These are phyloP conservation scores for Craspedostauros australis DNA, from an alignment of 108 stramenopile genomes.

Conservation along the genomic window DNA sequence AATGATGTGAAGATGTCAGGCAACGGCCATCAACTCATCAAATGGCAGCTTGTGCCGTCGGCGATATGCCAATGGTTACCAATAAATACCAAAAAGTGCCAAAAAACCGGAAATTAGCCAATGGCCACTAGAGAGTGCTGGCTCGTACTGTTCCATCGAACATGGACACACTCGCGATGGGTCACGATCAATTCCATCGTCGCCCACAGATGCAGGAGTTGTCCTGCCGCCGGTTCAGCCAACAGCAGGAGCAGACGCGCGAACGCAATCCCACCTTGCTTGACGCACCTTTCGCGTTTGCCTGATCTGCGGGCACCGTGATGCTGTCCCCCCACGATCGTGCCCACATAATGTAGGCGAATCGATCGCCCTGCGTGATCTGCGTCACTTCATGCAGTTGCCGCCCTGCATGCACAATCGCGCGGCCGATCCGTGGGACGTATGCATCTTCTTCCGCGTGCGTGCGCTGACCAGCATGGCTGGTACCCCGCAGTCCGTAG, in stretches of 20 bases:
- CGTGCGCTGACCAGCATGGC: slow-evolving; percentile 28
- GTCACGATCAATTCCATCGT: slow-evolving; percentile 53
- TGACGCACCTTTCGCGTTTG: neutral
- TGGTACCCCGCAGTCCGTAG: slow-evolving; percentile 62
- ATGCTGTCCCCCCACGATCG: slow-evolving; percentile 50
- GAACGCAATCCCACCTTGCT: slow-evolving; percentile 18
- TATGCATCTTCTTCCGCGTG: slow-evolving; percentile 33
- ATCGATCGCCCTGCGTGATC: slow-evolving; percentile 64
- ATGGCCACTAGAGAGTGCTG: no score
- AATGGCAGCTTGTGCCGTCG: no score
- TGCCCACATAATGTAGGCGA: slow-evolving; percentile 72
- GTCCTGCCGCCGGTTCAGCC: slow-evolving; percentile 57
- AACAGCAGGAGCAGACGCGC: slow-evolving; percentile 70
- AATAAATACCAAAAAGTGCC: no score
- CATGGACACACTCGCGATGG: no score
- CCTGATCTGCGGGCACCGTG: no score
- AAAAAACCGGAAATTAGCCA: no score
- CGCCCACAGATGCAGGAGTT: slow-evolving; percentile 41
- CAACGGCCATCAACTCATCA: no score
- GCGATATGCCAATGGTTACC: no score
- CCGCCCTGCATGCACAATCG: slow-evolving; percentile 68
- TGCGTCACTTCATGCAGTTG: slow-evolving; percentile 72
- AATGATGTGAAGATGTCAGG: no score
- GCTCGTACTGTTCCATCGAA: no score
- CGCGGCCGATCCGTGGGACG: slow-evolving; percentile 46